Evolutionary conservation across 805 yeast genomes (phyloP).

Genomic region (Lipomyces lipofer): DNA sequence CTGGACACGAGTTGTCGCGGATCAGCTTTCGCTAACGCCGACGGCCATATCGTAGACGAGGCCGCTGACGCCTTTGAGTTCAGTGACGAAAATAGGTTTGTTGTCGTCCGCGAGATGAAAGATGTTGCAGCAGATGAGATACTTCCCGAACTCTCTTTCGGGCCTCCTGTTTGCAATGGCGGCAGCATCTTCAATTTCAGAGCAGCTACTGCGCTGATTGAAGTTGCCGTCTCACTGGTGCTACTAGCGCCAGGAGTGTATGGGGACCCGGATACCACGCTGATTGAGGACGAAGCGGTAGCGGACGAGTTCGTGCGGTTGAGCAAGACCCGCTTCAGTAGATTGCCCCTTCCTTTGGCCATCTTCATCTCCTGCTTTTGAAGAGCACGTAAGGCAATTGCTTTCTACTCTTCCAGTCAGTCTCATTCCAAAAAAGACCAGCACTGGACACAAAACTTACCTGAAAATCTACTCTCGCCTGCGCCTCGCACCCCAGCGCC

Average conservation of each 20-base stretch:
- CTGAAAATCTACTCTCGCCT: constrained; percentile 66
- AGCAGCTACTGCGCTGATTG: no score
- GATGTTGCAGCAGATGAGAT: no score
- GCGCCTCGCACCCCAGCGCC: constrained; percentile 68
- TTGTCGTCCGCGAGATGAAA: constrained; percentile 8
- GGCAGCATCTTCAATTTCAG: not conserved
- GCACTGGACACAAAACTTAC: constrained; percentile 38
- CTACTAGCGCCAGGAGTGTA: no score
- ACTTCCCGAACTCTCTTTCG: no score
- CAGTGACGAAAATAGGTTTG: constrained; percentile 1
- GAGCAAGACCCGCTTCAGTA: constrained; percentile 19
- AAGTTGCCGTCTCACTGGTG: no score
- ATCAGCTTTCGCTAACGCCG: not conserved
- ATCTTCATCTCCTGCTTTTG: constrained; percentile 39
- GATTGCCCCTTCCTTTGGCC: constrained; percentile 6
- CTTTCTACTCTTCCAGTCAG: constrained; percentile 4
- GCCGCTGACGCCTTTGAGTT: not conserved
- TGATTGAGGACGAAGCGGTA: not conserved
- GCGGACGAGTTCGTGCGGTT: constrained; percentile 10
- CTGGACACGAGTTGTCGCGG: constrained; percentile 43
- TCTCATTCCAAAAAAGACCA: no score
- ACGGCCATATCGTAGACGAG: not conserved
- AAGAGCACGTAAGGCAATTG: constrained; percentile 29
- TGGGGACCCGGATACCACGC: no score
- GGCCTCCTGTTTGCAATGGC: no score